Percentiles rank a stretch among this genome's conserved stretches.
phyloP scores from a whole-genome alignment of 1,284 basidiomycete species.

The Puccinia brachypodii region DNA sequence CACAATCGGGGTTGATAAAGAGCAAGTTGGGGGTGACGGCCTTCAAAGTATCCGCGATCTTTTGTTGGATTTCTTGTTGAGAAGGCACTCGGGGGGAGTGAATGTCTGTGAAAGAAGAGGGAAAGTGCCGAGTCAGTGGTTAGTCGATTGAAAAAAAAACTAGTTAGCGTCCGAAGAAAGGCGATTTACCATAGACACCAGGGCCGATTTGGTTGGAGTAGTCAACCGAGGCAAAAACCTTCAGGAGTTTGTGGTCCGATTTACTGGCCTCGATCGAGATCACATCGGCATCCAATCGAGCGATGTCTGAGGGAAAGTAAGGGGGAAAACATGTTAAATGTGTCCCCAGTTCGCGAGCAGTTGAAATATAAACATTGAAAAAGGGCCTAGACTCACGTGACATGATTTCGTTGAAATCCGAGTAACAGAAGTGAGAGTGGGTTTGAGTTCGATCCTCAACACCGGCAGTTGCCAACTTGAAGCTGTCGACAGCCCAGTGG shows the following conservation, averaged over 20 bases:
- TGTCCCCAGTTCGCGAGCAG: background rate
- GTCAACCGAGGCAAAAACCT: constrained; percentile 90
- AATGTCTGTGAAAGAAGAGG: constrained; percentile 68
- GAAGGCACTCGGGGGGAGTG: constrained; percentile 98
- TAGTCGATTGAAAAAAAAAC: background rate
- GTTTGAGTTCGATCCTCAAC: constrained; percentile 88
- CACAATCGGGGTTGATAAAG: constrained; percentile 88
- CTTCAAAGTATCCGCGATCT: constrained; percentile 71
- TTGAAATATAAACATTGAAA: background rate
- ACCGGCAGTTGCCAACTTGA: constrained; percentile 92
- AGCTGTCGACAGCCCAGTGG: constrained; percentile 94
- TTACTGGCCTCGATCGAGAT: constrained; percentile 86
- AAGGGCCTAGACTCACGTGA: constrained; percentile 19
- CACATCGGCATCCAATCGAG: constrained; percentile 96
- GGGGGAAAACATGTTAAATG: background rate
- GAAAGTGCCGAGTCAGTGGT: background rate
- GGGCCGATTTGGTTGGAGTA: constrained; percentile 99
- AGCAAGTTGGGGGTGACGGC: constrained; percentile 44
- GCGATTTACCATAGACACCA: constrained; percentile 63
- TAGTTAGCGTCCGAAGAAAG: constrained; percentile 54
- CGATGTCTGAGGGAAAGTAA: constrained; percentile 92
- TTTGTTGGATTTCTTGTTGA: constrained; percentile 90
- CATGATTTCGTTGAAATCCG: constrained; percentile 61
- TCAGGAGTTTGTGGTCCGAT: constrained; percentile 94
- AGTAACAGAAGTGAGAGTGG: constrained; percentile 98